A percentile compares a stretch with the other conserved stretches of the same genome.
Evolutionary conservation across 441 rosid species (phyloP).

Genomic region (Pelargonium australe): DNA sequence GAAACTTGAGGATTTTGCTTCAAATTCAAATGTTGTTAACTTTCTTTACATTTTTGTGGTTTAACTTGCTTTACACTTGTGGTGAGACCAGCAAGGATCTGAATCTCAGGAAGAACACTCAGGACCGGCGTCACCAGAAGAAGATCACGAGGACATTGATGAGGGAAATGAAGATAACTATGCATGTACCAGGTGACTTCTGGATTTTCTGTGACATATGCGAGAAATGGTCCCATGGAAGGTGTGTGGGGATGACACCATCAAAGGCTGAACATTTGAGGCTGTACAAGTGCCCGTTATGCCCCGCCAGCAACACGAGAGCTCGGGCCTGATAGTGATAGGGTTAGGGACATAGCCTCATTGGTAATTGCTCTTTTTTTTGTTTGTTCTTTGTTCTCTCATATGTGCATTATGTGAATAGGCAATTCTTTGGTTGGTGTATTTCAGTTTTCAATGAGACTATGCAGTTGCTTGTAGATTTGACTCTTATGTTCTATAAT

Average conservation of each 20-base stretch:
- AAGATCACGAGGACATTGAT: slow-evolving; percentile 49
- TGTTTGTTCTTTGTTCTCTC: background rate
- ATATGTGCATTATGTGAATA: slow-evolving; percentile 30
- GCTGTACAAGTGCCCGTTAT: slow-evolving; percentile 81
- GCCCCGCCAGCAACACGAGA: slow-evolving; percentile 66
- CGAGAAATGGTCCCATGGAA: slow-evolving; percentile 16
- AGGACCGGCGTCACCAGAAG: slow-evolving; percentile 32
- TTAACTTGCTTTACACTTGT: background rate
- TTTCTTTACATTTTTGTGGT: background rate
- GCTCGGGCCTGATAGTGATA: slow-evolving; percentile 49
- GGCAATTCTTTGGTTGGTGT: slow-evolving; percentile 39
- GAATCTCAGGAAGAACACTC: slow-evolving; percentile 46
- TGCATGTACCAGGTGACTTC: slow-evolving; percentile 37
- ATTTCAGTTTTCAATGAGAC: slow-evolving; percentile 27
- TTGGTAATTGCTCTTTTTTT: too few relatives aligned
- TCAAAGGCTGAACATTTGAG: slow-evolving; percentile 84
- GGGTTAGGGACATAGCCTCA: slow-evolving; percentile 6
- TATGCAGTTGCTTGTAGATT: too few relatives aligned
- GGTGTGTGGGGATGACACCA: slow-evolving; percentile 86
- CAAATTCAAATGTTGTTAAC: background rate
- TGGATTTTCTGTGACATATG: too few relatives aligned
- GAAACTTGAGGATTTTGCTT: background rate
- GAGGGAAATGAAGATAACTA: slow-evolving; percentile 70
- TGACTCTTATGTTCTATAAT: too few relatives aligned
- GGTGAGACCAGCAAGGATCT: slow-evolving; percentile 37